Evolutionary conservation across 257 asterid genomes (phyloP), one percentile per base, ranked within the genome.

Genomic region (Anisodus tanguticus): DNA sequence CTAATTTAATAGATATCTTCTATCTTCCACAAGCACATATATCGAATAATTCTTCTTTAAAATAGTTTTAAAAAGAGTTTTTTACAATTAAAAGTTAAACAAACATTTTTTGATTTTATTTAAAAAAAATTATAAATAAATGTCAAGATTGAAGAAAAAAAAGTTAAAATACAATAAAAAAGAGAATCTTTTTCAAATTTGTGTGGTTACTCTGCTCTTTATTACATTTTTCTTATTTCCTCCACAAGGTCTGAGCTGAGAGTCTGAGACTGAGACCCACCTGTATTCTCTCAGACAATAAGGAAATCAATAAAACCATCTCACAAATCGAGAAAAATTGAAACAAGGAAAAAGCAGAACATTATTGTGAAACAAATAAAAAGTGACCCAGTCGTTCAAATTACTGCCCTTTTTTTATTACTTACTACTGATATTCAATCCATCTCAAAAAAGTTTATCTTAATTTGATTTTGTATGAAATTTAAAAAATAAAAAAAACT

Each of bases 271-370:
- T 66, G 19, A 66, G 72, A 66, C 47, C 79, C 79, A 72, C 41
- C 80, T 72, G 80, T 45, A 72, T 72, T 71, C n/a, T n/a, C 58
- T 45, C 59, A 71, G 58, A 66, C 12, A 72, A 72, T 72, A 45
- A 72, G 58, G 2, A 3, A 2, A 72, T 35, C 80, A 74, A 74
- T 49, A 74, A 72, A 74, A 74, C 60, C 43, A 74, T 74, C 81
- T 74, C 81, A 74, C 81, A 53, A 74, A 74, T 74, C 81, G 81
- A 74, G 81, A 69, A 69, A 68, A 15, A 15, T 68, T 68, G 77
- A 68, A 68, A 39, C 51, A 68, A 0, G 53, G 2, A 72, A 45
- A 74, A 74, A 49, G 60, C 19, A 74, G 60, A 74, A 74, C 62
- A 74, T 49, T 74, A 74, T 74, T 49, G 81, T 74, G 81, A 74